A percentile compares a stretch with the other conserved stretches of the same genome.
phyloP scores from a whole-genome alignment of 164 flowering plant genomes.

The Chloranthus sessilifolius region DNA sequence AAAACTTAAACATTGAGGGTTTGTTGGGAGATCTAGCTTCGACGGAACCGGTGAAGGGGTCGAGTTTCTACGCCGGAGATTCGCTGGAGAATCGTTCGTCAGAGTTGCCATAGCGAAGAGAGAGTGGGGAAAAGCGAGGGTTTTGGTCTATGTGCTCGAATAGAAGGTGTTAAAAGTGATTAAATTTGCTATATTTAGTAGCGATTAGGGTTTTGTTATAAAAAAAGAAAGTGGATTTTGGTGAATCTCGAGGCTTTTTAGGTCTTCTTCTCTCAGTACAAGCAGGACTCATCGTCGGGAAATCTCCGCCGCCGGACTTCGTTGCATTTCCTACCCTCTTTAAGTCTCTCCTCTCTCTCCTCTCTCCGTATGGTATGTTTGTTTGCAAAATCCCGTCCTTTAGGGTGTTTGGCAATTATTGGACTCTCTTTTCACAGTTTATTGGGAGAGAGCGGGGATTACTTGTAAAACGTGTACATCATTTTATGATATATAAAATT shows the following conservation, averaged over 20 bases:
- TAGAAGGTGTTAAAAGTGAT: too few species aligned
- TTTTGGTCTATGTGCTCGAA: too few species aligned
- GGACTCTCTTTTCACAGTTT: background rate
- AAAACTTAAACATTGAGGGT: constrained; percentile 10
- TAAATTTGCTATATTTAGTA: too few species aligned
- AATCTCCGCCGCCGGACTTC: constrained; percentile 1
- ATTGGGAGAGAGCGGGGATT: too few species aligned
- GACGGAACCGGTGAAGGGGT: constrained; percentile 9
- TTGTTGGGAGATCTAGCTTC: constrained; percentile 14
- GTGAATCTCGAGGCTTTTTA: too few species aligned
- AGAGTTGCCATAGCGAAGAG: background rate
- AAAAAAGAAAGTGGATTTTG: background rate
- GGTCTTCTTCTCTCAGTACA: too few species aligned
- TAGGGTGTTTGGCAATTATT: background rate
- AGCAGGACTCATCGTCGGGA: constrained; percentile 3
- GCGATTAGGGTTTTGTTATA: background rate
- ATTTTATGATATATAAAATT: too few species aligned
- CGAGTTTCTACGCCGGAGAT: constrained; percentile 9
- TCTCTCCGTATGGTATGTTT: background rate
- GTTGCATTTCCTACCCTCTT: background rate
- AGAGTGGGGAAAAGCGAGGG: background rate
- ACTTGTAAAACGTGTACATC: too few species aligned
- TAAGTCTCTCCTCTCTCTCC: background rate
- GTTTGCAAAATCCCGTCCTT: background rate
- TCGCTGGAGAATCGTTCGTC: constrained; percentile 3